Evolutionary conservation across 1,284 basidiomycete genomes (phyloP).

Genomic region (Apiotrichum gamsii): DNA sequence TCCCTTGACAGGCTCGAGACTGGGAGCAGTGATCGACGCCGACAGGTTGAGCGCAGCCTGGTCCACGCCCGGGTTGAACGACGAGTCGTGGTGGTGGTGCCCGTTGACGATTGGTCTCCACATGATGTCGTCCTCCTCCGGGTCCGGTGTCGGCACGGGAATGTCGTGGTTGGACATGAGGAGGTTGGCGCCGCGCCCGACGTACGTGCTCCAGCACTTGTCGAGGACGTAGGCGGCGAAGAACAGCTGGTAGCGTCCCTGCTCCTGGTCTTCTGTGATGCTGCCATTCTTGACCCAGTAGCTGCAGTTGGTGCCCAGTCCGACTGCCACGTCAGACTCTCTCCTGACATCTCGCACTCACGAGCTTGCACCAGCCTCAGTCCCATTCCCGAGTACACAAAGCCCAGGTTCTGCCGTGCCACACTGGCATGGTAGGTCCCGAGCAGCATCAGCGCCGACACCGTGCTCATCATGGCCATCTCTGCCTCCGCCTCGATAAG

Average conservation of each 20-base stretch:
- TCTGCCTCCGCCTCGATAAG: conserved; percentile 32
- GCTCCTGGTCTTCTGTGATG: conserved; percentile 23
- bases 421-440: conserved; percentile 25
- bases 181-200: conserved; percentile 22
- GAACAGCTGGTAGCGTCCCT: conserved; percentile 25
- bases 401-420: conserved; percentile 25
- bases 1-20: conserved; percentile 13
- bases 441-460: conserved; percentile 31
- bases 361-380: conserved; percentile 19
- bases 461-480: conserved; percentile 29
- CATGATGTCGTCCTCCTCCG: conserved; percentile 17
- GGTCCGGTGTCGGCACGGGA: conserved; percentile 7
- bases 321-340: conserved; percentile 12
- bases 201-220: conserved; percentile 32
- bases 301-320: conserved; percentile 30
- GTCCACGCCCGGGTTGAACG: conserved; percentile 6
- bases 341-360: conserved; percentile 2
- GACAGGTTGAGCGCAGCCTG: conserved; percentile 10
- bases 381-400: conserved; percentile 22
- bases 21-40: neutral
- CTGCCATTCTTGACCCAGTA: conserved; percentile 26
- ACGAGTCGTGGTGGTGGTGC: neutral
- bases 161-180: conserved; percentile 20
- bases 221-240: conserved; percentile 25
- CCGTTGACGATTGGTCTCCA: conserved; percentile 18